Base-by-base conservation (phyloP, 1,284 basidiomycete species). In the Cutaneotrichosporon daszewskae region DNA sequence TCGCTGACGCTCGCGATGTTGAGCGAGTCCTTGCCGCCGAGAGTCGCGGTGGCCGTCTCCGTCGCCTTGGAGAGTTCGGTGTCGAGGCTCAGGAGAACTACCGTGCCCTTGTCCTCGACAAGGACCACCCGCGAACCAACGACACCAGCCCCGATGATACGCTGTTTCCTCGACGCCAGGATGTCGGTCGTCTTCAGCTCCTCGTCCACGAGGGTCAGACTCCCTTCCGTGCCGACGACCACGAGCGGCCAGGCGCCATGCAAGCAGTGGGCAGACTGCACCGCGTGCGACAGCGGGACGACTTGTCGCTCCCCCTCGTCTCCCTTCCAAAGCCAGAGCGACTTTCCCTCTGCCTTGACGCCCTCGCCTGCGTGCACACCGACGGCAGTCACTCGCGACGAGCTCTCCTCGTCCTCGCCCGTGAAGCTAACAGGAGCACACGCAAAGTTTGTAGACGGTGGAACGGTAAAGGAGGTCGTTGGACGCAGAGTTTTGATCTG, bases 401-500 rank as follows among this genome's bases (percentile, higher is more conserved):
- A n/a, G n/a, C n/a, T n/a, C 41, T 44, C 48, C 27, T 22, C 45
- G 11, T 42, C 46, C 25, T 39, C 34, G 4, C 45, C 17, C 45
- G 53, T 16, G 20, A 59, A 70, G 38, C 60, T 64, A 27, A 69
- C 46, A 3, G 70, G 64, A 9, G 55, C 40, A 3, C 60, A 59
- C 8, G 57, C 51, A 49, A 72, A 72, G 3, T 50, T 24, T 1
- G 68, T 69, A 1, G 62, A 56, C 0, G 68, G 70, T 0, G 67
- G 61, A 0, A 71, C 68, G 7, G 70, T 69, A 49, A 65, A 70
- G 1, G 66, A 66, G 1, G 65, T 63, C 6, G 59, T 64, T 3
- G 68, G 66, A 26, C 64, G 51, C 22, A 69, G 53, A 7, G 65
- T 68, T 27, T 57, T 57, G 36, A 72, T 48, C 70, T 72, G 37